These are phyloP conservation scores for Pseudocercospora ulei DNA, from an alignment of 2,329 filamentous ascomycete genomes.

Conservation along the genomic window DNA sequence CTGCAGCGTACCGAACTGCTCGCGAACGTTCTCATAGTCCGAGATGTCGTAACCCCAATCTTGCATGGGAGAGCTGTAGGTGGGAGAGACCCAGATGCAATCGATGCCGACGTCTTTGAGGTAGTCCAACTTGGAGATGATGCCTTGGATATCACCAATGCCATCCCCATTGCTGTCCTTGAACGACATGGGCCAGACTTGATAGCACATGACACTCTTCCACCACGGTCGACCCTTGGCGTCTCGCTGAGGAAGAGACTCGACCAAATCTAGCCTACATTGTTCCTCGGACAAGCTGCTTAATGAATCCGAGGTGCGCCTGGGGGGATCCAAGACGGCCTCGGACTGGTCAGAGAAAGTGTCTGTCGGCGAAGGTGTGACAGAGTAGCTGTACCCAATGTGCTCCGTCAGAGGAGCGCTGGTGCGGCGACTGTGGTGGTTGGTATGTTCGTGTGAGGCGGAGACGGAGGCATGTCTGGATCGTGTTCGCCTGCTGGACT, in stretches of 20 bases:
- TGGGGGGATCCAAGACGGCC: too few species aligned
- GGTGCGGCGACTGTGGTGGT: too few species aligned
- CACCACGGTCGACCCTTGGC: constrained; percentile 34
- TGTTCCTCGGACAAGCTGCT: too few species aligned
- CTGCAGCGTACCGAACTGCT: constrained; percentile 55
- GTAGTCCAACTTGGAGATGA: constrained; percentile 52
- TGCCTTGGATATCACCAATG: constrained; percentile 54
- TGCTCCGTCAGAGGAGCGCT: too few species aligned
- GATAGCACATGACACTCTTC: constrained; percentile 41
- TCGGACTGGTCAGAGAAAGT: too few species aligned
- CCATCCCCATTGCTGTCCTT: constrained; percentile 49
- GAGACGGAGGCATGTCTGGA: too few species aligned
- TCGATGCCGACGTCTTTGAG: constrained; percentile 53
- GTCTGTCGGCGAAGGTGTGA: too few species aligned
- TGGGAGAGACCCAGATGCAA: constrained; percentile 58
- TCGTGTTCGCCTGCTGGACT: too few species aligned
- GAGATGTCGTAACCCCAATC: constrained; percentile 62
- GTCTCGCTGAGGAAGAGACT: constrained; percentile 8
- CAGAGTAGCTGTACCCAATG: too few species aligned
- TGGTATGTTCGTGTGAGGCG: too few species aligned
- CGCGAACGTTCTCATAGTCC: constrained; percentile 57
- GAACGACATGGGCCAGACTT: constrained; percentile 42
- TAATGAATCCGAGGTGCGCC: too few species aligned
- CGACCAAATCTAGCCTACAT: too few species aligned
- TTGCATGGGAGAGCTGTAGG: constrained; percentile 51